These are phyloP conservation scores for Paramarasmius palmivorus DNA, from an alignment of 1,284 basidiomycete species.

Conservation along the genomic window DNA sequence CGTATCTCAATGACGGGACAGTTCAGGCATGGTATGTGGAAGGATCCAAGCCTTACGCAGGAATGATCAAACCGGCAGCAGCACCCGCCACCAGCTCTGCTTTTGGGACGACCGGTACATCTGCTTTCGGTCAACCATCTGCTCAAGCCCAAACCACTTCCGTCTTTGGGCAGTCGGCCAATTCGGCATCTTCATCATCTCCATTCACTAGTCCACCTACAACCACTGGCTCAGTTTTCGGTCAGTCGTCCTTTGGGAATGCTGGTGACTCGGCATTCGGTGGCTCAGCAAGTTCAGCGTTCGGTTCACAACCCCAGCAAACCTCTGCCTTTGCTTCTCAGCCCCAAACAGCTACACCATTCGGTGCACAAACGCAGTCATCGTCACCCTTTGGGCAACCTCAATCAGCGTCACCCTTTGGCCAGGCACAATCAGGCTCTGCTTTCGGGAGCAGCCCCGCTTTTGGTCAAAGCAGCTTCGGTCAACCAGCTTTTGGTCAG, in stretches of 20 bases:
- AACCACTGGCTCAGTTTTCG: neutral
- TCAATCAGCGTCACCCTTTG: slow-evolving; percentile 7
- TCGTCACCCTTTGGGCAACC: slow-evolving; percentile 14
- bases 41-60: slow-evolving; percentile 58
- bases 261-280: too few species aligned
- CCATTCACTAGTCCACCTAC: slow-evolving; percentile 12
- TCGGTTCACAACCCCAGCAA: slow-evolving; percentile 7
- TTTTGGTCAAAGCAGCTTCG: slow-evolving; percentile 22
- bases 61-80: slow-evolving; percentile 40
- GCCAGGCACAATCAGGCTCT: slow-evolving; percentile 3
- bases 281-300: slow-evolving; percentile 2
- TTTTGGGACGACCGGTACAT: slow-evolving; percentile 17
- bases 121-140: slow-evolving; percentile 16
- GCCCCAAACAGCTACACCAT: slow-evolving; percentile 1
- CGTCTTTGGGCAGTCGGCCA: slow-evolving; percentile 27
- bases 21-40: slow-evolving; percentile 76
- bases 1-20: slow-evolving; percentile 82
- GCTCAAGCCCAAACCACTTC: slow-evolving; percentile 5
- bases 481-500: slow-evolving; percentile 23
- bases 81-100: slow-evolving; percentile 20
- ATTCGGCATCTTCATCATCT: slow-evolving; percentile 10
- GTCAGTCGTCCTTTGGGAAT: slow-evolving; percentile 1
- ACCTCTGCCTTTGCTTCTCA: slow-evolving; percentile 3
- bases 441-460: slow-evolving; percentile 13
- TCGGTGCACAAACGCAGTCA: slow-evolving; percentile 10